Evolutionary conservation across 495 filamentous ascomycete species (phyloP), one percentile per base, ranked within the genome.

Genomic region (Daldinia caldariorum): DNA sequence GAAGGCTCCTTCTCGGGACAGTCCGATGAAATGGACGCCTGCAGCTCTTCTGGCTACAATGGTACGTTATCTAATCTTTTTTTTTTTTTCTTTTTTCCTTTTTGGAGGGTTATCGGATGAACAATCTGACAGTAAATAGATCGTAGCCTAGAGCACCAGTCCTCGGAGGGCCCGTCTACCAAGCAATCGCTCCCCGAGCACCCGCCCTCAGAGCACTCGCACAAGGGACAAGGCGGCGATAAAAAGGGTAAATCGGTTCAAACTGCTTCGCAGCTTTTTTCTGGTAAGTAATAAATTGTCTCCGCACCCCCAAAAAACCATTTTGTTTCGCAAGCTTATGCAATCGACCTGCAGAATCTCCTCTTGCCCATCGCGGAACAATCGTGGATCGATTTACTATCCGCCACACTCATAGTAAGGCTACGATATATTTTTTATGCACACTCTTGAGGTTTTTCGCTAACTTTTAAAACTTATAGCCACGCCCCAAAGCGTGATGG

Each of bases 401-500:
- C n/a, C 18, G 49, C 1, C 29, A 14, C 6, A 6, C 6, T 14
- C 20, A 54, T 4, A 10, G 58, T 68, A 39, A 62, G 58, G 26
- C 20, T n/a, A 26, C 34, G 14, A 0, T 6, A 50, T 18, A n/a
- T 56, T 53, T 5, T 16, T 34, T 45, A 0, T 41, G 41, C 0
- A 29, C 43, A 4, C 13, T 7, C 26, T 26, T 26, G 26, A 29
- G n/a, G 13, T 14, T 35, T 2, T 7, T 22, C 5, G 26, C 45
- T 71, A 47, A 71, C 51, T 16, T 45, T 16, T 66, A 4, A 16
- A 14, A 37, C 16, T 13, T 57, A 26, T 6, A 60, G 60, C 8
- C 5, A 26, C 59, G 9, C 38, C 60, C 3, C 60, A 10, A 20
- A 32, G 37, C 53, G 55, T 67, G n/a, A 26, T 67, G 6, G 47